Evolutionary conservation across 495 filamentous ascomycete species (phyloP), one percentile per base, ranked within the genome.

Genomic region (Pyrenula massariospora): DNA sequence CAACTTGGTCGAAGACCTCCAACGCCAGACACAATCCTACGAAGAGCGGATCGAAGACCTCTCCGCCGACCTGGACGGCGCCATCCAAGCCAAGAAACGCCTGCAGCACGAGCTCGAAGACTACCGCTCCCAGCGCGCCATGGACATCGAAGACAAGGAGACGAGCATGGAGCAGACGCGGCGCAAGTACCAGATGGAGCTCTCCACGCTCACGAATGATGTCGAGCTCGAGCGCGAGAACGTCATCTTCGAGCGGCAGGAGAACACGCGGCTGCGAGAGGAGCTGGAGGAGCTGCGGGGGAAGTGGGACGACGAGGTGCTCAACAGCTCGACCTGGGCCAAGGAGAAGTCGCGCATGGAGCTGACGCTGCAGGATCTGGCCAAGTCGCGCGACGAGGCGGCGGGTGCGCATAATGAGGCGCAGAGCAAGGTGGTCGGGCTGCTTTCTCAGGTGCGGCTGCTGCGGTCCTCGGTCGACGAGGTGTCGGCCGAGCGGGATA

Each of bases 231-330:
- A 95, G 58, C 83, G 93, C 22, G 94, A 97, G 64, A 92, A 91
- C 57, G 73, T 87, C 2, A 78, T 88, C 52, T 77, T 81, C 55
- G 82, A 79, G 21, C 79, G 86, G 25, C 74, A 76, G 10, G 85
- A 89, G 65, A 86, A 83, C 58, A 73, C 84, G 11, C 81, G 88
- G 24, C 77, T 98, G 51, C 84, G 94, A 2, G 93, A 97, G 63
- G 93, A 98, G 66, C 80, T 97, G 15, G 93, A 98, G 60, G 89
- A 95, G 60, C 83, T 97, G 21, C 85, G 93, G 53, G 89, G 85
- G 58, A 97, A 96, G 67, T 98, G 94, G 94, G 94, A 98, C 65
- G 88, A 98, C 63, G 93, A 98, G 70, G 91, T 97, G 20, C 84
- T 98, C 63, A 98, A 98, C 66, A 92, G 87, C 69, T 94, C 90